These are phyloP conservation scores for Aureobasidium sp. DNA, from an alignment of 2,329 filamentous ascomycete species.

Conservation along the genomic window DNA sequence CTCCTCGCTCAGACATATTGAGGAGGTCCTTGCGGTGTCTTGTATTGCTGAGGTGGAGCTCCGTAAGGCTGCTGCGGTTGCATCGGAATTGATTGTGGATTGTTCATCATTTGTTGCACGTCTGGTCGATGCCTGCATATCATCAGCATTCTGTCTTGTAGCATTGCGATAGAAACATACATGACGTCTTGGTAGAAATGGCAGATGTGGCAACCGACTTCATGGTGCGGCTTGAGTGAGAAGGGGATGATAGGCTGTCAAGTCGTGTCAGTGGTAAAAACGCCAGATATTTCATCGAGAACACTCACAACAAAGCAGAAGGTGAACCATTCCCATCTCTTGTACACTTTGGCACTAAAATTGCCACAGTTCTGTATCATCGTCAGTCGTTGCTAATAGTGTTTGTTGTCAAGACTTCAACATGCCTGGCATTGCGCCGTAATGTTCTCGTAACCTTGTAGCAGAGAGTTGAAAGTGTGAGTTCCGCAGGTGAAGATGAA, in stretches of 20 bases:
- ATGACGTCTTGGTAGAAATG: conserved; percentile 60
- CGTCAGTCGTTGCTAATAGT: not conserved
- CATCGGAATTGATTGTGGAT: conserved; percentile 26
- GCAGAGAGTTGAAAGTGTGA: conserved; percentile 41
- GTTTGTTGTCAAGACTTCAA: not conserved
- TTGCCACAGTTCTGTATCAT: conserved; percentile 41
- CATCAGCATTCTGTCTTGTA: not conserved
- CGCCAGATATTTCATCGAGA: too few relatives aligned
- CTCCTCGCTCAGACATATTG: conserved; percentile 18
- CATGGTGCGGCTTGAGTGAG: conserved; percentile 47
- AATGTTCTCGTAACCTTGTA: conserved; percentile 44
- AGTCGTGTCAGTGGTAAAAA: not conserved
- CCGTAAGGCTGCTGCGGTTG: conserved; percentile 28
- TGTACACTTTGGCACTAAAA: conserved; percentile 37
- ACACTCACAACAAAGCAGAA: conserved; percentile 62
- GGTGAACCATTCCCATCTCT: conserved; percentile 55
- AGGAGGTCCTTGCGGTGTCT: conserved; percentile 20
- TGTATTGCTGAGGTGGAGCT: conserved; percentile 23
- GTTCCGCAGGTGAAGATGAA: conserved; percentile 47
- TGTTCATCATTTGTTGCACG: conserved; percentile 31
- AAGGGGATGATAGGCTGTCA: conserved; percentile 63
- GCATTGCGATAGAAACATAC: conserved; percentile 19
- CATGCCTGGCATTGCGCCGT: conserved; percentile 40
- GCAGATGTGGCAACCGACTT: conserved; percentile 69
- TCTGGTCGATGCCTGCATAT: conserved; percentile 27